Base-by-base conservation (phyloP, 1,284 basidiomycete species). In the Cutaneotrichosporon sp. region DNA sequence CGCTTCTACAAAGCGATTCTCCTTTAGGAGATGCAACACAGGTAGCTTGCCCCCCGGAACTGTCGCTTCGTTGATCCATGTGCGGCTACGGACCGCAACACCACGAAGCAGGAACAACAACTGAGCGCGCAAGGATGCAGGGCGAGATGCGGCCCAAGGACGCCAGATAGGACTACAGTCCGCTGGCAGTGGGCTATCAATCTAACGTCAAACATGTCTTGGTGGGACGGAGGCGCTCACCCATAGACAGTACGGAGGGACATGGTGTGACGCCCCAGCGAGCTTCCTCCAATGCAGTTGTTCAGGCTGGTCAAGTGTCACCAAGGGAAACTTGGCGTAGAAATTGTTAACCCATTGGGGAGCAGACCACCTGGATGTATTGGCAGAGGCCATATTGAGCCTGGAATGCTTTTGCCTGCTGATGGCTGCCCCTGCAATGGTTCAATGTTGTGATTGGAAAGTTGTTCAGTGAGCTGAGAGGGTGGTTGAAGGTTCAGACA, bases 301-400 rank as follows among this genome's bases (percentile, higher is more conserved):
- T 34, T 71, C 67, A 18, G 73, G 68, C 43, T 69, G 68, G 26
- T 67, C 65, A 1, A 73, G 55, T 8, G 62, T 53, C n/a, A 73
- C 70, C 8, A 75, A 49, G 1, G 74, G 74, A 56, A 73, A 74
- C 26, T 63, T 64, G 13, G 68, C 54, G 58, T 73, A 75, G 36
- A 74, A 65, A 7, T 54, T 46, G 40, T 62, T 54, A 45, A 69
- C 54, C 65, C 67, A 73, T 50, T 38, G 26, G 1, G 71, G 71
- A 10, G 69, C 71, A 14, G 60, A 52, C 55, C 62, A 67, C n/a
- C 61, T 36, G 5, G 52, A 47, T 21, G 30, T 52, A 17, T 40
- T 35, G 8, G 18, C n/a, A 10, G 42, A 9, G 1, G 36, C 46
- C 48, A 50, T 50, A 33, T 8, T 21, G 26, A 21, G 20, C n/a